phyloP scores from a whole-genome alignment of 371 early-diverging fungal species.

The Blastocladiella emersonii region DNA sequence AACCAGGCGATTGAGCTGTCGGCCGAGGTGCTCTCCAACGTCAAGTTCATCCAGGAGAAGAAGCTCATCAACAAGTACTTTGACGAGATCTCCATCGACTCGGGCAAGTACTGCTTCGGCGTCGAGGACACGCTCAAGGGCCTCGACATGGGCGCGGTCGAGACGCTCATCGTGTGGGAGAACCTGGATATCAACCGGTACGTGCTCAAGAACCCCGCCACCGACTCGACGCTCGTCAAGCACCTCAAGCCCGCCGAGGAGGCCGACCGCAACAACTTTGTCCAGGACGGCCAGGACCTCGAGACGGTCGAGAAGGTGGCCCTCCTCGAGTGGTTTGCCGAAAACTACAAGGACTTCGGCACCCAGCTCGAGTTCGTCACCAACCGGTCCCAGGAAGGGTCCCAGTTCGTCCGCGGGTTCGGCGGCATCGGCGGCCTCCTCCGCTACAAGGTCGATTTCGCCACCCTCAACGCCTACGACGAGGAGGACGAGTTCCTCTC shows the following conservation, averaged over 20 bases:
- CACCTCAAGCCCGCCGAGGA: conserved; percentile 77
- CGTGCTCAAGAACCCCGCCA: conserved; percentile 55
- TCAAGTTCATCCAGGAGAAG: conserved; percentile 98
- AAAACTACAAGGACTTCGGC: conserved; percentile 94
- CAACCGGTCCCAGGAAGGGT: conserved; percentile 94
- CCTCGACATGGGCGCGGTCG: conserved; percentile 92
- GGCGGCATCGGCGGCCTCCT: conserved; percentile 99
- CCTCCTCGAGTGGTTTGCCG: conserved; percentile 97
- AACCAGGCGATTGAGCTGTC: conserved; percentile 97
- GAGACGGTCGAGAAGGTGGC: conserved; percentile 65
- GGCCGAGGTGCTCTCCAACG: conserved; percentile 85
- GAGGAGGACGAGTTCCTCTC: conserved; percentile 11
- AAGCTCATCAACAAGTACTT: conserved; percentile 93
- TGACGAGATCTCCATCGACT: conserved; percentile 92
- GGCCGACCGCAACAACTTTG: conserved; percentile 45
- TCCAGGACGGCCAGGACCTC: conserved; percentile 47
- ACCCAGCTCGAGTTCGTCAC: conserved; percentile 93
- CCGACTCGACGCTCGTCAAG: conserved; percentile 39
- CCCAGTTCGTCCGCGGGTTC: conserved; percentile 98
- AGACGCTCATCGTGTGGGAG: conserved; percentile 97
- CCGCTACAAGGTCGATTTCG: conserved; percentile 90
- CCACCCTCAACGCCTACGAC: conserved; percentile 15
- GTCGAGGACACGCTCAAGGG: conserved; percentile 95
- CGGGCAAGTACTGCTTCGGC: conserved; percentile 95
- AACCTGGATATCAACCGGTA: conserved; percentile 65